Conservation (phyloP, 208 protist species). For the Crithidia thermophila region DNA sequence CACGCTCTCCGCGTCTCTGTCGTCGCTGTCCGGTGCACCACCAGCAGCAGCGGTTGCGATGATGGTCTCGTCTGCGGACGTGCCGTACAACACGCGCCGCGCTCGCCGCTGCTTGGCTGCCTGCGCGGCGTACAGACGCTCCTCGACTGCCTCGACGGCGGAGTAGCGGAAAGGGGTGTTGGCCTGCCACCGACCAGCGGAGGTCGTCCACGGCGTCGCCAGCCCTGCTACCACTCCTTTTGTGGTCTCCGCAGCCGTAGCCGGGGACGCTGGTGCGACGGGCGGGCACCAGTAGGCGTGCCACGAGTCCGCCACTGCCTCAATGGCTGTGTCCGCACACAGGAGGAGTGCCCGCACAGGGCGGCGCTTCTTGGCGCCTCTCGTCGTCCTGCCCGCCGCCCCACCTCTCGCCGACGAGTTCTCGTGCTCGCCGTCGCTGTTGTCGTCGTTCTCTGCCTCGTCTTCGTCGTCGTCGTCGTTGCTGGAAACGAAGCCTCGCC, state of each 20-base stretch:
- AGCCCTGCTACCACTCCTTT: neutral
- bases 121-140: constrained; percentile 14
- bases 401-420: neutral
- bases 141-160: constrained; percentile 10
- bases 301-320: constrained; percentile 23
- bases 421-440: neutral
- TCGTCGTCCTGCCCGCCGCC: neutral
- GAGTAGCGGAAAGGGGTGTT: constrained; percentile 20
- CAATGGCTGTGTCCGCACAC: constrained; percentile 51
- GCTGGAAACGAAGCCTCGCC: too few relatives aligned
- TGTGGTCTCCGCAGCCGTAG: neutral
- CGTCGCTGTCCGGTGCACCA: neutral
- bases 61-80: neutral
- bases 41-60: neutral
- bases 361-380: neutral
- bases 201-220: constrained; percentile 14
- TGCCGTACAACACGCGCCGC: constrained; percentile 17
- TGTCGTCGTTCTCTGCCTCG: too few relatives aligned
- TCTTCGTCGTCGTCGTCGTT: neutral
- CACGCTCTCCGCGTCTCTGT: neutral
- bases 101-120: constrained; percentile 29
- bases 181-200: neutral
- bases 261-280: constrained; percentile 5
- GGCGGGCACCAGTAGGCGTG: neutral
- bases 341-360: constrained; percentile 41